These are phyloP conservation scores for Colletotrichum camelliae DNA, from an alignment of 2,329 filamentous ascomycete species.

Conservation along the genomic window DNA sequence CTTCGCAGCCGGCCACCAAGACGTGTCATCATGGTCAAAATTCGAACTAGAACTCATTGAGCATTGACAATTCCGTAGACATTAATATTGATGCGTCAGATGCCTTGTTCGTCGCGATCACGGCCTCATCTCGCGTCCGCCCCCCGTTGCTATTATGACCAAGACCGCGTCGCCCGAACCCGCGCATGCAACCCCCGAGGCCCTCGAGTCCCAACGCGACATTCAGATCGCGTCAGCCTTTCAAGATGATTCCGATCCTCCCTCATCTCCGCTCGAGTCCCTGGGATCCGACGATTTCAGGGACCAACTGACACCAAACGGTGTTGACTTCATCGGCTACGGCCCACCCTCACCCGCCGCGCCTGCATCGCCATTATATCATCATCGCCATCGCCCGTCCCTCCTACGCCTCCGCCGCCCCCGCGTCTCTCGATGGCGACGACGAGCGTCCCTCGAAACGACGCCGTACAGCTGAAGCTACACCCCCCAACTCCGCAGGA, in stretches of 20 bases:
- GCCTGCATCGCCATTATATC: not conserved
- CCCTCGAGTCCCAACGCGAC: constrained; percentile 27
- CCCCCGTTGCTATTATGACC: constrained; percentile 59
- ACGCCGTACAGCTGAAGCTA: constrained; percentile 61
- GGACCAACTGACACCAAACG: constrained; percentile 22
- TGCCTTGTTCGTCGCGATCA: constrained; percentile 62
- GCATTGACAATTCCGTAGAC: constrained; percentile 57
- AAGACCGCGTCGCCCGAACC: constrained; percentile 63
- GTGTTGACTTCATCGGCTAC: constrained; percentile 17
- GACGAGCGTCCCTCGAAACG: constrained; percentile 67
- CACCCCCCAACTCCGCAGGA: constrained; percentile 41
- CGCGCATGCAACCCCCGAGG: constrained; percentile 37
- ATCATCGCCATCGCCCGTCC: not conserved
- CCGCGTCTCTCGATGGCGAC: constrained; percentile 22
- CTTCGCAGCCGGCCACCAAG: constrained; percentile 51
- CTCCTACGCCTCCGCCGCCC: not conserved
- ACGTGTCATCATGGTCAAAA: constrained; percentile 61
- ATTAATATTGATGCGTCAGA: constrained; percentile 60
- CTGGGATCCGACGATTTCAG: constrained; percentile 22
- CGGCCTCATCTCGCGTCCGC: constrained; percentile 44
- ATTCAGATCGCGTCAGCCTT: constrained; percentile 18
- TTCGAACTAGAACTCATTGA: constrained; percentile 50
- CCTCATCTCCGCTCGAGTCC: constrained; percentile 14
- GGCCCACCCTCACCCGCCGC: not conserved
- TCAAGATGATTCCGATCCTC: constrained; percentile 13